Conservation (phyloP, 2,329 filamentous ascomycete species). For the Ceratocystis papillata region DNA sequence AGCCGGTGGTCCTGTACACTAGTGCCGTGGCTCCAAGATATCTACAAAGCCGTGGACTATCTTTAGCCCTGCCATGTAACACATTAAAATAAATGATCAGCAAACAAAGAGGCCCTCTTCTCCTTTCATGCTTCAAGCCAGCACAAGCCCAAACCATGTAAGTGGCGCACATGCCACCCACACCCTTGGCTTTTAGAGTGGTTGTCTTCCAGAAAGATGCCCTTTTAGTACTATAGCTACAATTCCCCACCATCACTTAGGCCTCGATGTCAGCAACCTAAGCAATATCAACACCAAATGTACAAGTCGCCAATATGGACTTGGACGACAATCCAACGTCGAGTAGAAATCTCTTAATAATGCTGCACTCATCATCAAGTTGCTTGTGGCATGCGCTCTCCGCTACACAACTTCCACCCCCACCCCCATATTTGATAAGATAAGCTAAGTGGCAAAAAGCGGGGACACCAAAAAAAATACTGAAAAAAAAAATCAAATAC, state of each 20-base stretch:
- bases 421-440: conserved; percentile 26
- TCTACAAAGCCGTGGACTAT: not conserved
- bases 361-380: too few species aligned
- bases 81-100: too few species aligned
- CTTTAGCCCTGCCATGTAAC: not conserved
- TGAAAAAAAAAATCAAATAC: conserved; percentile 20
- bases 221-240: not conserved
- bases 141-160: not conserved
- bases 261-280: not conserved
- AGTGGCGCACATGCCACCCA: not conserved
- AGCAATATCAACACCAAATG: too few species aligned
- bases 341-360: too few species aligned
- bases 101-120: too few species aligned
- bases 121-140: too few species aligned
- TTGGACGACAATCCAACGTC: too few species aligned
- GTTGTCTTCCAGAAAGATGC: not conserved
- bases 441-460: conserved; percentile 24
- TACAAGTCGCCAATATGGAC: too few species aligned
- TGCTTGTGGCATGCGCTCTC: too few species aligned
- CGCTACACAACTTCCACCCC: conserved; percentile 1
- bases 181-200: conserved; percentile 5
- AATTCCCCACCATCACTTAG: not conserved
- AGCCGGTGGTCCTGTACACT: not conserved
- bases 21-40: not conserved
- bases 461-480: conserved; percentile 26